Evolutionary conservation across 2,329 filamentous ascomycete genomes (phyloP).

Genomic region (Diaporthe sp.): DNA sequence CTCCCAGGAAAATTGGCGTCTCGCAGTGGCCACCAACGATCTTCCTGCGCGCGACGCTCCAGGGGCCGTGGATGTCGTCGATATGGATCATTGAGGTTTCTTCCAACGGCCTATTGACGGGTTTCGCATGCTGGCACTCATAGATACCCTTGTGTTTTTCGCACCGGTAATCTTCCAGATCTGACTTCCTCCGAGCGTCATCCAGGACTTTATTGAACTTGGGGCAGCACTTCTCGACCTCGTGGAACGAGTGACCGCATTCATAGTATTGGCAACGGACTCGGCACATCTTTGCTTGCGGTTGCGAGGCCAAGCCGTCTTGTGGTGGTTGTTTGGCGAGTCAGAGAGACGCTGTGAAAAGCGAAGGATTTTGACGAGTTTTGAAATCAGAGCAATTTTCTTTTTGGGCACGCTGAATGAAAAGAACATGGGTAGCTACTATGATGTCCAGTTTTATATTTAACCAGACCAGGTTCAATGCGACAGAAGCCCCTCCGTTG

Average conservation of each 20-base stretch:
- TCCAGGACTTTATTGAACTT: background rate
- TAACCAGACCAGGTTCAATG: background rate
- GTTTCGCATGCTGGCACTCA: too few species aligned
- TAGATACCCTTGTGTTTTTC: too few species aligned
- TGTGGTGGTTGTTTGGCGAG: background rate
- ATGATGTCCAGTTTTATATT: background rate
- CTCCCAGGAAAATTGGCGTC: background rate
- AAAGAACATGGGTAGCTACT: background rate
- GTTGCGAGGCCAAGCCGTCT: background rate
- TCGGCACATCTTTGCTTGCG: background rate
- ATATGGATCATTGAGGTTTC: background rate
- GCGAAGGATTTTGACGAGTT: background rate
- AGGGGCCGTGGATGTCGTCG: background rate
- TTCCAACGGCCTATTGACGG: background rate
- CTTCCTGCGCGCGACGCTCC: background rate
- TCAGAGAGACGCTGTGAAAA: background rate
- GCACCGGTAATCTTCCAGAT: too few species aligned
- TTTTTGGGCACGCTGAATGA: background rate
- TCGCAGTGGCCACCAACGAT: background rate
- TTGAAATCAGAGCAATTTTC: background rate
- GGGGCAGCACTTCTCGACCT: background rate
- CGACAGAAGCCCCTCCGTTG: fast-evolving
- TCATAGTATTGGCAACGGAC: background rate
- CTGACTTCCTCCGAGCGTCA: background rate
- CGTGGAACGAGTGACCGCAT: background rate